Base-by-base conservation (phyloP, 176 grass and related monocot genomes). In the Urochloa ruziziensis region DNA sequence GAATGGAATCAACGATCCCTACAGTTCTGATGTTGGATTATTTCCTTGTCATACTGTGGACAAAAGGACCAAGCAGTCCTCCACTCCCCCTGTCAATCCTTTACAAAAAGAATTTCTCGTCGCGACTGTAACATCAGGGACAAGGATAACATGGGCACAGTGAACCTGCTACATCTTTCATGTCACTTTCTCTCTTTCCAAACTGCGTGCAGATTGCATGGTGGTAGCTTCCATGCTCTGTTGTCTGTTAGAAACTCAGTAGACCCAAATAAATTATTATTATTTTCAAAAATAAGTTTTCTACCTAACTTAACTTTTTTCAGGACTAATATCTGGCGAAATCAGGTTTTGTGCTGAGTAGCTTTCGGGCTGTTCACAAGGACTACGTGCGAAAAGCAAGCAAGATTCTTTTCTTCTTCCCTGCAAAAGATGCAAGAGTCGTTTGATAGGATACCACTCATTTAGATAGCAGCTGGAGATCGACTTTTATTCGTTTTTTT, bases 51-150 rank as follows among this genome's bases (percentile, higher is more conserved):
- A 48, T 19, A 28, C 37, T 35, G 40, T 69, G 12, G 30, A 13
- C 47, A 52, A 24, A 67, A 67, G 56, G 48, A 48, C 4, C 40
- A 33, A 14, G 6, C 17, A 23, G 27, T 18, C 28, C 36, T 62
- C 25, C 27, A 39, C 36, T 62, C 25, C 27, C 40, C 5, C 57
- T 15, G 27, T 27, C 61, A 52, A 46, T 56, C 44, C 65, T 88
- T 83, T 68, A 25, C 24, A 46, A 63, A 76, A 69, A 53, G 10
- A 62, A 89, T 84, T 30, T 67, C n/a, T 59, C 2, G 60, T 52
- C 66, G 51, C 19, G 1, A 39, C 39, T 49, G 56, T 74, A 80
- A 39, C 82, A 75, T 85, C 61, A 85, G 28, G 13, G 12, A 70
- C 43, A 40, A 14, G 29, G 75, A 79, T 80, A 67, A 39, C 51